Evolutionary conservation across 768 basidiomycete species (phyloP), one percentile per base, ranked within the genome.

Genomic region (Mycena filopes): DNA sequence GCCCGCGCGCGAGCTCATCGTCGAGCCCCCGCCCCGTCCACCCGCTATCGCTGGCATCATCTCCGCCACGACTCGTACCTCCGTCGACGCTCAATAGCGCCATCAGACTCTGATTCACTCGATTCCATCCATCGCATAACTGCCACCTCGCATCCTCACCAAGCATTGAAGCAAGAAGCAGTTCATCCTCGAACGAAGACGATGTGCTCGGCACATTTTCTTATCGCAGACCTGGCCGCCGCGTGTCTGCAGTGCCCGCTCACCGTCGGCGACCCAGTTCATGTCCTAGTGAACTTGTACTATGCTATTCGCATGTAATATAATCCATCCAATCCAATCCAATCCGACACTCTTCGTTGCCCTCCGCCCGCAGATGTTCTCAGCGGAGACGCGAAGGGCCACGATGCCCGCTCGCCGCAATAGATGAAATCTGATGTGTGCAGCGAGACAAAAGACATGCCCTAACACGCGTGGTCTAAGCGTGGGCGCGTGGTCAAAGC

Each of bases 401-500:
- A 31, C 16, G 20, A n/a, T n/a, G n/a, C n/a, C n/a, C n/a, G n/a
- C n/a, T n/a, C n/a, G n/a, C n/a, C n/a, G n/a, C n/a, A n/a, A n/a
- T n/a, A n/a, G n/a, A n/a, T 12, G 15, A 8, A 28, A 48, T 40
- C 47, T 36, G 49, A 43, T 49, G 48, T 36, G 29, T 18, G 45
- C 45, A 47, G 26, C n/a, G n/a, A n/a, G n/a, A n/a, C n/a, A n/a
- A n/a, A 38, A 23, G 23, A 23, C 12, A 57, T 9, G 15, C 4
- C 36, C 36, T 25, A 43, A 1, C 31, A 63, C 46, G 61, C 61
- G 61, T 21, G 61, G 61, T 63, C 61, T 31, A 63, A 63, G 61
- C 61, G 61, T 5, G 29, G 59, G 2, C 62, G 62, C 55, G 49
- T 63, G 62, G 62, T 51, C 62, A 50, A 57, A 63, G 62, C 55